Conservation (phyloP, 2,329 filamentous ascomycete species). For the Aspergillus candidus region DNA sequence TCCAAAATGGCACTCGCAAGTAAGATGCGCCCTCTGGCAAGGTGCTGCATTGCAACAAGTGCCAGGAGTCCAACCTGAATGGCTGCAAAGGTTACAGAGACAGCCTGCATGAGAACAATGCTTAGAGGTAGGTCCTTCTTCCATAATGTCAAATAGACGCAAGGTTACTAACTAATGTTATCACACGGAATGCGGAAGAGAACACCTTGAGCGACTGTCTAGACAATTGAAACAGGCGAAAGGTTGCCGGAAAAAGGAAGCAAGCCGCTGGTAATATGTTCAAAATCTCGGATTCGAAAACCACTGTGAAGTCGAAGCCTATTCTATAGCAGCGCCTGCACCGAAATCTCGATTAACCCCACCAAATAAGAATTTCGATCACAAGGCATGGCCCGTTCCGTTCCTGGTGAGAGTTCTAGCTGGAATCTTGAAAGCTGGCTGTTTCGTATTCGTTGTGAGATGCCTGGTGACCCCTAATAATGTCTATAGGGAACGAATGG, state of each 20-base stretch:
- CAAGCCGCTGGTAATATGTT: slow-evolving; percentile 7
- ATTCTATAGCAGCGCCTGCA: slow-evolving; percentile 8
- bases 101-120: no score
- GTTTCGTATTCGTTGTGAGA: no score
- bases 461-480: no score
- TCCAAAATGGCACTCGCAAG: slow-evolving; percentile 10
- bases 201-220: slow-evolving; percentile 10
- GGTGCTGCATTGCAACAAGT: slow-evolving; percentile 2
- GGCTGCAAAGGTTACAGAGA: no score
- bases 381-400: no score
- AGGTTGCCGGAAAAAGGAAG: slow-evolving; percentile 7
- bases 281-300: slow-evolving; percentile 12
- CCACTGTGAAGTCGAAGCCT: slow-evolving; percentile 15
- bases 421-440: no score
- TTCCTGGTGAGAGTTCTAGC: no score
- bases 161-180: neutral
- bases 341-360: no score
- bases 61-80: neutral
- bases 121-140: no score
- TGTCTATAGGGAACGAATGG: slow-evolving; percentile 2
- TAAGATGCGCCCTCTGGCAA: neutral
- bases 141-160: no score
- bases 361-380: no score
- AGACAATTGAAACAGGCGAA: slow-evolving; percentile 10
- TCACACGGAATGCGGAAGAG: slow-evolving; percentile 5